Percentiles rank a stretch among this genome's conserved stretches.
These are phyloP conservation scores for Teratosphaeriaceae sp. DNA, from an alignment of 2,329 filamentous ascomycete genomes.

Conservation along the genomic window DNA sequence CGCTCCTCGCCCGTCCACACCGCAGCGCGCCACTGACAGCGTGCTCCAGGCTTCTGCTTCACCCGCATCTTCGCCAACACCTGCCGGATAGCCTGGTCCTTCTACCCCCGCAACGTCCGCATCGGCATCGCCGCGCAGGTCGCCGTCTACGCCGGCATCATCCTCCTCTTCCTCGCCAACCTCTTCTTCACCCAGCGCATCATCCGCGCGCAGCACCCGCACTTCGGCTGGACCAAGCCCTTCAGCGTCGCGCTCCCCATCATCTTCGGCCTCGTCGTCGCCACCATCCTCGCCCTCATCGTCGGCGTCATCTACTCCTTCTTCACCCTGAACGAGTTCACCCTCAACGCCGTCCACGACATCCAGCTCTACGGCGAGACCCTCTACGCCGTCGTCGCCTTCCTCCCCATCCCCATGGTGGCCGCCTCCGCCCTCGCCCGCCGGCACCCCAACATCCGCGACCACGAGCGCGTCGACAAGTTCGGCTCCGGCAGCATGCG, in stretches of 20 bases:
- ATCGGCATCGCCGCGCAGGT: conserved; percentile 27
- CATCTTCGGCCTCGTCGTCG: conserved; percentile 14
- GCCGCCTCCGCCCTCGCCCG: conserved; percentile 10
- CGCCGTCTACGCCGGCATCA: conserved; percentile 27
- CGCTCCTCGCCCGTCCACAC: too few species aligned
- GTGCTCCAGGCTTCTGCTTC: conserved; percentile 32
- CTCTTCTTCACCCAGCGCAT: conserved; percentile 27
- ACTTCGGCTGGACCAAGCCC: conserved; percentile 23
- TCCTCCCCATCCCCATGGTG: conserved; percentile 20
- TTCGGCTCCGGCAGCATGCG: conserved; percentile 19
- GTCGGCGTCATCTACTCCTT: conserved; percentile 23
- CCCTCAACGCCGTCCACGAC: conserved; percentile 6
- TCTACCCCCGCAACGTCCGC: conserved; percentile 24
- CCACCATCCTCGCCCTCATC: conserved; percentile 21
- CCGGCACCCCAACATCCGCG: conserved; percentile 5
- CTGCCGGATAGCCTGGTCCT: conserved; percentile 28
- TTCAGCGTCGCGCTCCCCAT: conserved; percentile 15
- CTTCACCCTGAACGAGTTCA: conserved; percentile 18
- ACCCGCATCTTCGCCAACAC: conserved; percentile 35
- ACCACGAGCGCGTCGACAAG: conserved; percentile 7
- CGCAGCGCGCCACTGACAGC: neutral
- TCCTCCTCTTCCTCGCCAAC: conserved; percentile 28
- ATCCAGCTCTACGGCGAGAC: conserved; percentile 14
- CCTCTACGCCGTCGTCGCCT: conserved; percentile 19
- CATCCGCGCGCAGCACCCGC: conserved; percentile 22